Base-by-base conservation (phyloP, 306 rosid genomes). In the Trifolium repens region DNA sequence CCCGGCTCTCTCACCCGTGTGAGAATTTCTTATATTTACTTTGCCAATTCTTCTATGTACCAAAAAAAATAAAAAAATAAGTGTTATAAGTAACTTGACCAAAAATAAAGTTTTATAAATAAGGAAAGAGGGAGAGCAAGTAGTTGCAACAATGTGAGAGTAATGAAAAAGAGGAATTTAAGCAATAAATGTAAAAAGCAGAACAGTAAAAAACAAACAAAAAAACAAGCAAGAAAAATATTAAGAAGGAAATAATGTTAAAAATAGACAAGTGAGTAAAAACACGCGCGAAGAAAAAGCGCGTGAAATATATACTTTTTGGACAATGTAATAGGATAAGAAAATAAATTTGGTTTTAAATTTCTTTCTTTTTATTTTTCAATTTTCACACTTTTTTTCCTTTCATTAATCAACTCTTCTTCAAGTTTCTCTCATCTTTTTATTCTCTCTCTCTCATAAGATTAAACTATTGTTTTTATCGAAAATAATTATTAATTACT, bases 381-480 rank as follows among this genome's bases (percentile, higher is more conserved):
- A 7, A 7, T 39, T 39, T 39, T 39, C 42, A 16, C 75, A 75
- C 49, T 65, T 65, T 65, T 30, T 43, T 59, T 60, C 50, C 53
- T 17, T 67, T 1, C 15, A 19, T 55, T 77, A 60, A 52, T 84
- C 82, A 42, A 76, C 78, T 78, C 3, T 2, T 39, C 42, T 39
- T 39, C 42, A 39, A 39, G 8, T 39, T 8, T 39, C 37, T 11
- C 13, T 10, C n/a, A 17, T 22, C 35, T 49, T 24, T 39, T 49
- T 24, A 43, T 39, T 70, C 43, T 67, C 67, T 64, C 67, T 64
- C 49, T 82, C 73, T 26, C 19, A 43, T 71, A 32, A 32, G 35
- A 74, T 67, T 34, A 8, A 57, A 4, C 35, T 62, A 50, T 74
- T 78, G 67, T 65, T 76, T 70, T 44, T 72, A 66, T 81, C 77